Base-by-base conservation (phyloP, 169 alveolate species). In the Cryptosporidium sp. region DNA sequence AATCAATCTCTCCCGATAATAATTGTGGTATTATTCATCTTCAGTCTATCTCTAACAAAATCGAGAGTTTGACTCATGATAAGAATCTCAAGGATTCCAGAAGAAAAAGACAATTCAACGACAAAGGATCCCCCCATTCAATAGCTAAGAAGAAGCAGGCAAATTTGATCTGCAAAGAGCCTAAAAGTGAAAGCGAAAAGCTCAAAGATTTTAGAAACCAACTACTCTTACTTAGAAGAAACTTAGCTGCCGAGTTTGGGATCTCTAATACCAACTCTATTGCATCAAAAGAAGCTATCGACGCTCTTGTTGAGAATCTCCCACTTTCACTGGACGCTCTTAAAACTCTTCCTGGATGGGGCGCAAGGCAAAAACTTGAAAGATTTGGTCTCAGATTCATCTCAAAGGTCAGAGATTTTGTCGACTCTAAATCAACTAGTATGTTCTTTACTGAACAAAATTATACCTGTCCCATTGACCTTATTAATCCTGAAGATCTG, bases 271-370 rank as follows among this genome's bases (percentile, higher is more conserved):
- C 67, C 37, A 41, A 69, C 37, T 80, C 89, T 29, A 80, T 80
- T n/a, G 89, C 89, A 37, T 80, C 89, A 37, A 80, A 80, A 43
- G 89, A 80, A 41, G 89, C 89, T 5, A 80, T 80, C 14, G 89
- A 80, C 41, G 75, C 73, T 23, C 67, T 80, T 33, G 75, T 80
- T 43, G 75, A 61, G 26, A 62, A 48, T 26, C 68, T 80, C 8
- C 89, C 89, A 1, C 55, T 65, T 29, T 62, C 80, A 21, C 12
- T 80, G 5, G 89, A 80, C 18, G 37, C 43, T 16, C 89, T 80
- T 31, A 16, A 48, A 33, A 48, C 62, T 1, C 75, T 80, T 35
- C 89, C 89, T 59, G 89, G 89, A 29, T 80, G 89, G 89, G 89
- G 89, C 2, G 89, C 89, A 5, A 80, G 39, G 29, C 75, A 35